Base-by-base conservation (phyloP, 2,329 filamentous ascomycete genomes). In the Fusarium fujikuroi region DNA sequence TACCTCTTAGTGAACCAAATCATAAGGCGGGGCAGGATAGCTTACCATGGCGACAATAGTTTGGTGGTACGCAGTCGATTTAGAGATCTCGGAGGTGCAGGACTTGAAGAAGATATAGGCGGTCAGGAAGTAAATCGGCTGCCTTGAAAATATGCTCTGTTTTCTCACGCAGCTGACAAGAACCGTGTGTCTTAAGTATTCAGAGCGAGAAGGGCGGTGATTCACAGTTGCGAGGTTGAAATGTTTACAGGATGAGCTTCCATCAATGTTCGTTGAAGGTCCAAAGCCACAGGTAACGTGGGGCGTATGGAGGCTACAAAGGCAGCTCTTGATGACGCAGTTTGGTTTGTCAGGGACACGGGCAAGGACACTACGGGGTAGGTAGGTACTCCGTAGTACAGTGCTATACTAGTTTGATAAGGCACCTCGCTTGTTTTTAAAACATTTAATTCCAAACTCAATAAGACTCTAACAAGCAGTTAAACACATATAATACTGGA, bases 281-380 rank as follows among this genome's bases (percentile, higher is more conserved):
- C 53, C 60, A 60, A 46, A 65, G 59, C 62, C 68, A 53, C 61
- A 37, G 34, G 52, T 65, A 60, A 70, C 69, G 71, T 78, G 73
- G 75, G 72, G 52, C 70, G 47, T 59, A 63, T 69, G 60, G 69
- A 47, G 70, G 66, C 66, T 66, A 63, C 66, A 77, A 63, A 80
- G 79, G 79, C 79, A 80, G 76, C 79, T 79, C 70, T 77, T 58
- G 77, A 80, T 80, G 79, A 80, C 79, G 79, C 79, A 80, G 79
- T 78, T 75, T 70, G 58, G 79, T 75, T 73, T 75, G 61, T 39
- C 64, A 69, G 63, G 64, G 30, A 50, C 47, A 34, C 47, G 28
- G 28, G 28, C 46, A 32, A 50, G 21, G 47, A 23, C 47, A 23
- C 53, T 32, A 43, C 39, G 43, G 43, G 43, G 18, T 44, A n/a